Conservation (phyloP, 2,329 filamentous ascomycete species). For the Fusarium sp. region DNA sequence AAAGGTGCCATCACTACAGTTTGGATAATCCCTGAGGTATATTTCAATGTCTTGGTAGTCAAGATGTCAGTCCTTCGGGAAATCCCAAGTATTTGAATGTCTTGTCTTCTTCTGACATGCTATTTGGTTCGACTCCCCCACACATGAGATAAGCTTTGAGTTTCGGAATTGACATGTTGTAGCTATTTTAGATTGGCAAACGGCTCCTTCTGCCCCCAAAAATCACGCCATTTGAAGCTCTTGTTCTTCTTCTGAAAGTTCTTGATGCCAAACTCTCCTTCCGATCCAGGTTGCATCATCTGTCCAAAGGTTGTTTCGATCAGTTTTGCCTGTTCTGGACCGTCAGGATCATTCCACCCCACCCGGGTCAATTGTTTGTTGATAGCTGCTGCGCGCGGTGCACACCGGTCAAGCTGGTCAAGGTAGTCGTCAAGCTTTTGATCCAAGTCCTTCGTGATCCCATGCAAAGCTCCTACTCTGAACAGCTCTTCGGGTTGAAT, state of each 20-base stretch:
- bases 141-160: no score
- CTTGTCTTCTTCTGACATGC: no score
- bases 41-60: no score
- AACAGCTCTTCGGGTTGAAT: not conserved
- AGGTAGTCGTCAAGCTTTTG: not conserved
- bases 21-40: no score
- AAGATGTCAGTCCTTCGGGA: no score
- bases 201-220: no score
- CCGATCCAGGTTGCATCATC: not conserved
- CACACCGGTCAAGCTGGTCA: not conserved
- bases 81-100: no score
- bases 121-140: no score
- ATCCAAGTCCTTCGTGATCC: not conserved
- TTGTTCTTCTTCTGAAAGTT: slow-evolving; percentile 1
- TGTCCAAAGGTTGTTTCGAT: not conserved
- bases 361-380: not conserved
- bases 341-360: not conserved
- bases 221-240: no score
- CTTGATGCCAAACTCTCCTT: not conserved
- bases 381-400: not conserved
- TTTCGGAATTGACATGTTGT: no score
- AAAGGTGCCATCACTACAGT: no score
- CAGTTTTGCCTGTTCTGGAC: not conserved
- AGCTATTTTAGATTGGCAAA: no score
- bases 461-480: not conserved